Evolutionary conservation across 305 asterid species (phyloP), one percentile per base, ranked within the genome.

Genomic region (Fraxinus floribunda): DNA sequence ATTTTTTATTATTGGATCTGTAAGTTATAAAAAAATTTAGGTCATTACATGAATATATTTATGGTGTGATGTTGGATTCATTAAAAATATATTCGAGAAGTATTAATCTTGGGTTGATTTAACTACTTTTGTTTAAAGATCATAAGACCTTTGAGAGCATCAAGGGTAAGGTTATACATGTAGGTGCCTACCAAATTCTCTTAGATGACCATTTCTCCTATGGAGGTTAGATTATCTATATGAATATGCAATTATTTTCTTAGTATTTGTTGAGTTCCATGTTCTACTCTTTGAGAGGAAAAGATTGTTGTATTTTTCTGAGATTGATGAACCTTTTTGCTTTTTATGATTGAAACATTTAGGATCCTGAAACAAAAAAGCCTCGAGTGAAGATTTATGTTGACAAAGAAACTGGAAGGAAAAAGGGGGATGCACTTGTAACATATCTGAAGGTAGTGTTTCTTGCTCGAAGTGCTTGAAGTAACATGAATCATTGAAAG

Each of bases 311-410:
- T 79, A 20, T 66, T 52, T 39, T 55, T 24, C 71, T 64, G 66
- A 20, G 66, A 81, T 49, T 72, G 71, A 38, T 77, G 78, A 77
- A 82, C 82, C 83, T 82, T 81, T 76, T 82, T 55, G 57, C 64
- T 81, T 83, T 29, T 78, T 76, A 72, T 83, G 78, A 78, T 52
- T 85, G 75, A 76, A 84, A 84, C 78, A 62, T 83, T 75, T 80
- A 96, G 99, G 99, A 96, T 83, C 93, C 97, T 10, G 99, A 96
- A 89, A 94, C 95, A 11, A 93, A 94, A 89, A 94, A 60, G 89
- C 98, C 97, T 76, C 93, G 98, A 74, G 90, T 96, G 84, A 96
- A 96, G 93, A 91, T 96, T 83, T 96, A 96, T 86, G 86, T 88
- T 38, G 94, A 96, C 89, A 94, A 88, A 87, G 94, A 89, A 88